phyloP scores from a whole-genome alignment of 179 eudicot genomes.

The Carnegiea gigantea region DNA sequence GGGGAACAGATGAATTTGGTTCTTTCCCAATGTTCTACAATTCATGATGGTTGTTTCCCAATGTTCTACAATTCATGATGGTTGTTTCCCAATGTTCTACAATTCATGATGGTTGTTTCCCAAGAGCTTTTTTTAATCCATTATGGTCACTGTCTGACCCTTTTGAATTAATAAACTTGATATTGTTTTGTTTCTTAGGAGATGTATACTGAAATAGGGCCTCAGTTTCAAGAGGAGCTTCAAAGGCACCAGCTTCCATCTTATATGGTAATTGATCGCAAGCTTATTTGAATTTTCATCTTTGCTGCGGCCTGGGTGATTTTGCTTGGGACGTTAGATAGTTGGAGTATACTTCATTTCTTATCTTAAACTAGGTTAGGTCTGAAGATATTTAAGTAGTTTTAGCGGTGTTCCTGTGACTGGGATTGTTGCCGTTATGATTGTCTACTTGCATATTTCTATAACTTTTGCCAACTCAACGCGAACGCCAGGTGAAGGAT shows the following conservation, averaged over 20 bases:
- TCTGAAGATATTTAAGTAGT: background rate
- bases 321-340: background rate
- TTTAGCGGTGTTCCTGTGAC: background rate
- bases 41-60: background rate
- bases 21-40: background rate
- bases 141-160: background rate
- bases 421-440: background rate
- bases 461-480: background rate
- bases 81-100: background rate
- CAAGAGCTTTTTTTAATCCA: background rate
- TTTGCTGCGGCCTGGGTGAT: background rate
- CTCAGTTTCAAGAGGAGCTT: constrained; percentile 91
- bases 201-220: constrained; percentile 90
- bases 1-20: background rate
- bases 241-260: constrained; percentile 83
- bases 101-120: background rate
- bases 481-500: constrained; percentile 69
- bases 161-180: background rate
- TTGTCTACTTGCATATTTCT: background rate
- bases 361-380: background rate
- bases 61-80: background rate
- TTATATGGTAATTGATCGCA: constrained; percentile 53
- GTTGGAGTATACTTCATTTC: background rate
- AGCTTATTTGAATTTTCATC: background rate
- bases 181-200: constrained; percentile 51